Conservation (phyloP, 2,329 filamentous ascomycete genomes). For the Trichoderma citrinoviride region DNA sequence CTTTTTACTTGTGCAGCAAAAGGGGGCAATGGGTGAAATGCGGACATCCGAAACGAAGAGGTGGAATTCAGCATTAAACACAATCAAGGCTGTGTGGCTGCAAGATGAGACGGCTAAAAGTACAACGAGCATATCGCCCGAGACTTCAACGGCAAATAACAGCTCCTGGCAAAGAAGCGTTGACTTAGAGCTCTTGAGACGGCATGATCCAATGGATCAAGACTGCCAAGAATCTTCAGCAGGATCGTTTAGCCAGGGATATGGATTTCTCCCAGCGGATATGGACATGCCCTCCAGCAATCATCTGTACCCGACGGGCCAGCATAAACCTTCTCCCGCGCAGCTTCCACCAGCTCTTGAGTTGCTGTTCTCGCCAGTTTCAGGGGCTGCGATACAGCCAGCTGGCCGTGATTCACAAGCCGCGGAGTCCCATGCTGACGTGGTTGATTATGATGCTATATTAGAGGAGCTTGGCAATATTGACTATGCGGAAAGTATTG, state of each 20-base stretch:
- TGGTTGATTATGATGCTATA: constrained; percentile 11
- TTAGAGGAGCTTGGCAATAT: constrained; percentile 15
- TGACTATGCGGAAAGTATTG: constrained; percentile 11
- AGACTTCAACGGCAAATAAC: not conserved
- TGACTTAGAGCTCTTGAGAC: not conserved
- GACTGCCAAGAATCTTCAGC: not conserved
- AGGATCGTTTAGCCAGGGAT: not conserved
- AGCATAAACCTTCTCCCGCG: constrained; percentile 16
- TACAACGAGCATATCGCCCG: not conserved
- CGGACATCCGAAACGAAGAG: constrained; percentile 9
- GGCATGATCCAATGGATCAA: not conserved
- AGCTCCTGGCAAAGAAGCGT: not conserved
- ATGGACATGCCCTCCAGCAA: not conserved
- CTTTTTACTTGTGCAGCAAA: constrained; percentile 9
- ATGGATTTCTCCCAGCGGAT: constrained; percentile 2
- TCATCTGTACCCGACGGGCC: not conserved
- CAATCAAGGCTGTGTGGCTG: constrained; percentile 1
- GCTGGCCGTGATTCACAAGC: not conserved
- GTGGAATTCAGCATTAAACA: constrained; percentile 9
- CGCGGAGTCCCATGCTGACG: not conserved
- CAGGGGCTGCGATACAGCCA: not conserved
- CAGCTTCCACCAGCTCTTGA: not conserved
- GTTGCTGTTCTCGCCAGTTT: not conserved
- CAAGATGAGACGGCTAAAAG: not conserved
- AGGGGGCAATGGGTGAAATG: constrained; percentile 7